Evolutionary conservation across 2,329 filamentous ascomycete genomes (phyloP).

Genomic region (Colletotrichum godetiae): DNA sequence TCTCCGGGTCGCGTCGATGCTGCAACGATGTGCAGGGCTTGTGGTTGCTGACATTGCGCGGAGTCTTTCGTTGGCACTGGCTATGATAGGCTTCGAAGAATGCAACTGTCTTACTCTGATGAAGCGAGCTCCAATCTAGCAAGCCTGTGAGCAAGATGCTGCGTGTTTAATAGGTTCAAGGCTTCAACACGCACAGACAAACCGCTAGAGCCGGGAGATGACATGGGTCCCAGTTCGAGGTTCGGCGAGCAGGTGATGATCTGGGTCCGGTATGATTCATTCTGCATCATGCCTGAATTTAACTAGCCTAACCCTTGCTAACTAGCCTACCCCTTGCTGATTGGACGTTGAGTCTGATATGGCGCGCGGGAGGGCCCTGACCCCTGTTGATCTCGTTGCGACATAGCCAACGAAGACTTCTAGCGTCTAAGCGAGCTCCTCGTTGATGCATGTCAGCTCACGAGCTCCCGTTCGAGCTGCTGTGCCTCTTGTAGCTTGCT

Average conservation of each 20-base stretch:
- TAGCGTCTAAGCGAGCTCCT: neutral
- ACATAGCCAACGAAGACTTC: neutral
- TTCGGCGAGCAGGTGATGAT: neutral
- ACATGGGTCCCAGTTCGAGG: neutral
- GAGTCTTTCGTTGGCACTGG: neutral
- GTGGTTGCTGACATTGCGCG: neutral
- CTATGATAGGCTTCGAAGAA: neutral
- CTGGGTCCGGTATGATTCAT: constrained; percentile 22
- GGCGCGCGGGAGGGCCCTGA: neutral
- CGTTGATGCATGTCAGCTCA: neutral
- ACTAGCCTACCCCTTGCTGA: neutral
- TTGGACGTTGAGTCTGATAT: neutral
- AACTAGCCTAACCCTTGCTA: neutral
- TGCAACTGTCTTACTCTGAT: neutral
- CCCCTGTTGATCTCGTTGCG: neutral
- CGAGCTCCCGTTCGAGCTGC: neutral
- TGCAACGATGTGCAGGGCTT: neutral
- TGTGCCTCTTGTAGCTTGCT: neutral
- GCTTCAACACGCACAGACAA: neutral
- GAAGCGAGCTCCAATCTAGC: neutral
- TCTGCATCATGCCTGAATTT: neutral
- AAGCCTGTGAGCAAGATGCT: neutral
- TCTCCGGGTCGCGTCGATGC: neutral
- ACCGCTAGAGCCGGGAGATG: neutral
- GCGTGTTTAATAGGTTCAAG: neutral